Conservation (phyloP, 2,329 filamentous ascomycete species). For the Raffaelea ambrosiae region DNA sequence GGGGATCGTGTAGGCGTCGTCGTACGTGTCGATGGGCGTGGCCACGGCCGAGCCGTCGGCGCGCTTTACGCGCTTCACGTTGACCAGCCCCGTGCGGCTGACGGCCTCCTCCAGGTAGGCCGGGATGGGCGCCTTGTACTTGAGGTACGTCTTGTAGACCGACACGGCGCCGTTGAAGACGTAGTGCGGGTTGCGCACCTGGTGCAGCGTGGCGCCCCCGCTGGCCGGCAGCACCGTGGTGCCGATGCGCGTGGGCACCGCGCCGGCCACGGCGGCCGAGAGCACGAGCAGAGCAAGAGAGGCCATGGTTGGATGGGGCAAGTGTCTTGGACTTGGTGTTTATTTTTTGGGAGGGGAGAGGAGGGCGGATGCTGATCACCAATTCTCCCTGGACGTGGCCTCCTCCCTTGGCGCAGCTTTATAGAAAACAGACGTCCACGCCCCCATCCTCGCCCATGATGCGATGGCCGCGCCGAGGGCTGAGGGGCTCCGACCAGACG, state of each 20-base stretch:
- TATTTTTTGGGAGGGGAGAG: no score
- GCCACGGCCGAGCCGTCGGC: conserved; percentile 22
- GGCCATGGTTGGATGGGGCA: no score
- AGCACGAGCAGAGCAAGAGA: no score
- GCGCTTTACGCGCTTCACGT: conserved; percentile 10
- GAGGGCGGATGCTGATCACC: no score
- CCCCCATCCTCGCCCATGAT: no score
- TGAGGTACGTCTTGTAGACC: conserved; percentile 30
- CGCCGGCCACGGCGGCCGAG: conserved; percentile 20
- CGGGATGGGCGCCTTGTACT: conserved; percentile 26
- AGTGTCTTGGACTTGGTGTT: no score
- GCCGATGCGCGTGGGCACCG: conserved; percentile 21
- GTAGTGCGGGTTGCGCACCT: conserved; percentile 26
- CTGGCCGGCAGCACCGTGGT: conserved; percentile 26
- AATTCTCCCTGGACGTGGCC: no score
- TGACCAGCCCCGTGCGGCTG: conserved; percentile 9
- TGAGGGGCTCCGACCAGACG: no score
- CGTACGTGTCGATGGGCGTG: conserved; percentile 35
- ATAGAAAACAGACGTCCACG: no score
- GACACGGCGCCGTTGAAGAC: conserved; percentile 23
- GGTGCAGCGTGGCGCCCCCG: conserved; percentile 27
- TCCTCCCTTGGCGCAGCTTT: no score
- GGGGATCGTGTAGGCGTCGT: conserved; percentile 45
- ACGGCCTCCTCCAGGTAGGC: conserved; percentile 24
- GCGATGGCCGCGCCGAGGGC: no score